Percentiles rank a stretch among this genome's conserved stretches.
These are phyloP conservation scores for Orbilia ellipsospora DNA, from an alignment of 2,329 filamentous ascomycete genomes.

Conservation along the genomic window DNA sequence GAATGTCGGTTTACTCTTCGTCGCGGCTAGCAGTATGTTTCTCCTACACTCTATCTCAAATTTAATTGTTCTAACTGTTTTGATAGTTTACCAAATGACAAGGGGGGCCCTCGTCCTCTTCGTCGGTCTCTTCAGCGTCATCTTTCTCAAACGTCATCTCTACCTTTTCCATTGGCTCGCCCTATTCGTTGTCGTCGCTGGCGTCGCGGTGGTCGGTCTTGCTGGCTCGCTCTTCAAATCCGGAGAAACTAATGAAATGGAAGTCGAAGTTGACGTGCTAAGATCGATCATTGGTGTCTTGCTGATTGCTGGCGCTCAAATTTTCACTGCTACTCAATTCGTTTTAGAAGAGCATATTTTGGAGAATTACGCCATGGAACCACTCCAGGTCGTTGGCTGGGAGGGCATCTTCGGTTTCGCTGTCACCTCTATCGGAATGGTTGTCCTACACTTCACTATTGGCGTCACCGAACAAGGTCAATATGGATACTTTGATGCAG, in stretches of 20 bases:
- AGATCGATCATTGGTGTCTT: conserved; percentile 83
- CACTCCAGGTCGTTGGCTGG: conserved; percentile 93
- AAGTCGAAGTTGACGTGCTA: conserved; percentile 65
- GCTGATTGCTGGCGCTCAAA: conserved; percentile 91
- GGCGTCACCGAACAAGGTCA: conserved; percentile 78
- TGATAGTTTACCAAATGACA: conserved; percentile 90
- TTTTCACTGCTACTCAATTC: conserved; percentile 97
- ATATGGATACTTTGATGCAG: conserved; percentile 89
- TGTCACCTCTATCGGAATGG: conserved; percentile 81
- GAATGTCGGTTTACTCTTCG: conserved; percentile 93
- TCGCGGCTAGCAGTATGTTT: conserved; percentile 78
- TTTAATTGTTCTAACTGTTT: conserved; percentile 6
- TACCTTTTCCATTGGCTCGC: conserved; percentile 92
- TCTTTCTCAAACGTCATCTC: conserved; percentile 84
- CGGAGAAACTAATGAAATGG: conserved; percentile 64
- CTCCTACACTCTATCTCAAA: not conserved
- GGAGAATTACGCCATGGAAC: conserved; percentile 80
- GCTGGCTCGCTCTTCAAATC: conserved; percentile 84
- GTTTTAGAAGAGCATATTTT: conserved; percentile 95
- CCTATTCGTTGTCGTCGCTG: conserved; percentile 84
- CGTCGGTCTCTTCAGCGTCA: conserved; percentile 91
- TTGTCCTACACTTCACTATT: conserved; percentile 79
- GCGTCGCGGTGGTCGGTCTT: conserved; percentile 88
- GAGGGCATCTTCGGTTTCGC: conserved; percentile 91
- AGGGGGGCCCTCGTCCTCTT: conserved; percentile 93